Percentiles rank a stretch among this genome's conserved stretches.
phyloP scores from a whole-genome alignment of 2,329 filamentous ascomycete genomes.

The Talaromyces sp. region DNA sequence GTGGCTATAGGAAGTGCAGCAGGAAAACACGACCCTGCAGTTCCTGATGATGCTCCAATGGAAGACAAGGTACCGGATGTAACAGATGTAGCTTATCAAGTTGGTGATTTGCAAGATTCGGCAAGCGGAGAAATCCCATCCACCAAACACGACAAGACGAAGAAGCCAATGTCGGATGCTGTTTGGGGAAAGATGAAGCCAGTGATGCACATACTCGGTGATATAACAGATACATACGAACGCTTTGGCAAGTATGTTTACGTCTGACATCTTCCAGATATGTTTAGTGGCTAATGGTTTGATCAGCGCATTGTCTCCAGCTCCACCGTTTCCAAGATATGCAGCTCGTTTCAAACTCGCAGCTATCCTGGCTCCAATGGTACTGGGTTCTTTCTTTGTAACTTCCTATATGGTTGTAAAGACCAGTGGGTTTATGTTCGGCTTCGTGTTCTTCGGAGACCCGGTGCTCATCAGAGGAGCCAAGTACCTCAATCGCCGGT shows the following conservation, averaged over 20 bases:
- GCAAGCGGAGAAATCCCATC: constrained; percentile 48
- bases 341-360: constrained; percentile 53
- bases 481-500: constrained; percentile 42
- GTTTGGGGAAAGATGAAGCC: constrained; percentile 74
- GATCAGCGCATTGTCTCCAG: constrained; percentile 56
- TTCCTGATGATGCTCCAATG: constrained; percentile 49
- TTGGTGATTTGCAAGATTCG: constrained; percentile 51
- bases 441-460: constrained; percentile 74
- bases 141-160: constrained; percentile 65
- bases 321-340: constrained; percentile 55
- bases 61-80: constrained; percentile 58
- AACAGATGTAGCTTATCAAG: constrained; percentile 50
- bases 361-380: constrained; percentile 47
- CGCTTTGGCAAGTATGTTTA: constrained; percentile 53
- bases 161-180: constrained; percentile 63
- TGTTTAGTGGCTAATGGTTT: neutral
- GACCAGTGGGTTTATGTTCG: constrained; percentile 59
- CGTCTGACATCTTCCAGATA: neutral
- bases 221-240: constrained; percentile 59
- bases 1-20: constrained; percentile 70
- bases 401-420: constrained; percentile 61
- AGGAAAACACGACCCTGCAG: constrained; percentile 67
- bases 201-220: constrained; percentile 61
- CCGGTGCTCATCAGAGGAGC: constrained; percentile 62
- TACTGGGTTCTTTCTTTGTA: constrained; percentile 51